A percentile compares a stretch with the other conserved stretches of the same genome.
phyloP scores from a whole-genome alignment of 2,329 filamentous ascomycete species.

The Neofusicoccum cordaticola region DNA sequence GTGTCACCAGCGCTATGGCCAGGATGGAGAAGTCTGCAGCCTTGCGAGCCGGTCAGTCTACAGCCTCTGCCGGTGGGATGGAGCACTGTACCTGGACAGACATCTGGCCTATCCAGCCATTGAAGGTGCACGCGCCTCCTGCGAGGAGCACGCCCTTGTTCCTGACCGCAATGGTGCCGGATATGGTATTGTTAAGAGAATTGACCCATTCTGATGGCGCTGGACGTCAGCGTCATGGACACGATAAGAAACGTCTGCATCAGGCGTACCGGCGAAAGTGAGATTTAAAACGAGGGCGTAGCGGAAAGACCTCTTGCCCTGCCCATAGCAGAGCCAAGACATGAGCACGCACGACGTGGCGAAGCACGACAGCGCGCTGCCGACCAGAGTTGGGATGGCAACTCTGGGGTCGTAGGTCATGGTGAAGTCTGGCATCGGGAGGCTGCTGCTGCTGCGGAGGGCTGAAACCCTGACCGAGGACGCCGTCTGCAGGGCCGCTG shows the following conservation, averaged over 20 bases:
- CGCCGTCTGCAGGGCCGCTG: neutral
- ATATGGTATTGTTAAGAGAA: slow-evolving; percentile 44
- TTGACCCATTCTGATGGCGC: slow-evolving; percentile 43
- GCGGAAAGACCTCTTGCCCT: slow-evolving; percentile 24
- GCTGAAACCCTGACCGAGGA: neutral
- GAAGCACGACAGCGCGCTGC: slow-evolving; percentile 24
- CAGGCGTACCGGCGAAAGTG: slow-evolving; percentile 24
- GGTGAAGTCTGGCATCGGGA: neutral
- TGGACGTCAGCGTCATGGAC: neutral
- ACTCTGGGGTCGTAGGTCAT: neutral
- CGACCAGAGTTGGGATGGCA: slow-evolving; percentile 23
- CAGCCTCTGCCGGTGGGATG: neutral
- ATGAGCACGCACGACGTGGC: slow-evolving; percentile 23
- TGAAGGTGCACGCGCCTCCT: slow-evolving; percentile 40
- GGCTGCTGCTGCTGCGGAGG: neutral
- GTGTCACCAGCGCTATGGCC: slow-evolving; percentile 44
- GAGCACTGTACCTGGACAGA: slow-evolving; percentile 41
- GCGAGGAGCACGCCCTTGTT: slow-evolving; percentile 26
- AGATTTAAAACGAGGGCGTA: slow-evolving; percentile 28
- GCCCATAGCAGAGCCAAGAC: slow-evolving; percentile 22
- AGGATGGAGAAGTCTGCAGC: slow-evolving; percentile 42
- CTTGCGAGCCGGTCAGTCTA: slow-evolving; percentile 15
- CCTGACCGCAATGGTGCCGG: slow-evolving; percentile 37
- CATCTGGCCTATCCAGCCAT: slow-evolving; percentile 47
- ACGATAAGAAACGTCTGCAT: neutral